Base-by-base conservation (phyloP, 306 rosid genomes). In the Sicyos edulis region DNA sequence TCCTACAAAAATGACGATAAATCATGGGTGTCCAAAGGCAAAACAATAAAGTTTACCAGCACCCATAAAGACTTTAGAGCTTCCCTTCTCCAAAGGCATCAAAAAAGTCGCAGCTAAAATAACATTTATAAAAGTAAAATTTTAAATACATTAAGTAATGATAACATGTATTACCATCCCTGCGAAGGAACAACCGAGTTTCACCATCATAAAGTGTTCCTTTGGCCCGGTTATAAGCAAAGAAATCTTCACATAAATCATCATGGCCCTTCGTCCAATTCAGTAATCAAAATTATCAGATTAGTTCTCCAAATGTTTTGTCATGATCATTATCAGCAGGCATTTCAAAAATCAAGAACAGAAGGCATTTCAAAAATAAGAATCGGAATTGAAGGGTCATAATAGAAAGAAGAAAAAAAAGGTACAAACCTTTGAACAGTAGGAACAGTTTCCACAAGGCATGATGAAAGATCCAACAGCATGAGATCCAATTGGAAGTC, bases 201-300 rank as follows among this genome's bases (percentile, higher is more conserved):
- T 93, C 96, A 67, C 98, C 97, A 73, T 90, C 98, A 54, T 93
- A 93, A 69, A 93, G 98, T 49, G 96, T 93, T 74, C 98, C 98
- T 68, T 87, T 85, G 37, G 98, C 96, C 51, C 98, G 93, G 76
- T 88, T 93, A 74, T 83, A 87, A 65, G 98, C 93, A 82, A 90
- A 93, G 85, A 93, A 93, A 56, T 76, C 84, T 82, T 93, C 98
- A 50, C 98, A 93, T 58, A 90, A 83, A 84, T 93, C 98, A 51
- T 93, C 98, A 17, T 93, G 92, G 66, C 98, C 98, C 98, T 93
- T 80, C 26, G 71, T 54, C 70, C 76, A 74, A 78, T 71, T 70
- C 32, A 70, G 62, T 75, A 68, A 78, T 47, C 64, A 75, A 77
- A 58, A 40, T 60, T 11, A 73, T 45, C 52, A 54, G 74, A 62